Conservation (phyloP, 2,329 filamentous ascomycete genomes). For the Hypomyces perniciosus region DNA sequence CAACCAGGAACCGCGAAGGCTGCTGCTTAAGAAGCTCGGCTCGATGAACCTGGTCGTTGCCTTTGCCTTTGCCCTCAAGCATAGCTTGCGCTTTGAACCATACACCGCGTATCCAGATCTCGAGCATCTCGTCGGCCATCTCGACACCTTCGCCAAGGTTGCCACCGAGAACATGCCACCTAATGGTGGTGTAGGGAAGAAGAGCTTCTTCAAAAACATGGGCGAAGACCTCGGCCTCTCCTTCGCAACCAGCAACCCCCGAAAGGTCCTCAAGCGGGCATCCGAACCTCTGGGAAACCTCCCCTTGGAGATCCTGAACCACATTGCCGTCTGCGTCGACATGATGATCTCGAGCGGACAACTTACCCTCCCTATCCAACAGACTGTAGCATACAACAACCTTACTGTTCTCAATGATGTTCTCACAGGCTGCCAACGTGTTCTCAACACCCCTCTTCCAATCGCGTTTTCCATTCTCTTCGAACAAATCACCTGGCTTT, state of each 20-base stretch:
- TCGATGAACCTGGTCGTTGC: slow-evolving; percentile 73
- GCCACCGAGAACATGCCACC: slow-evolving; percentile 38
- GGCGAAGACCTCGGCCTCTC: slow-evolving; percentile 72
- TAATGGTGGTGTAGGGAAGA: slow-evolving; percentile 29
- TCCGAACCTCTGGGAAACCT: slow-evolving; percentile 71
- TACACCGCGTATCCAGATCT: slow-evolving; percentile 73
- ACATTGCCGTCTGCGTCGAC: slow-evolving; percentile 63
- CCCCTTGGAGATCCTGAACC: slow-evolving; percentile 73
- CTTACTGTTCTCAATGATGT: slow-evolving; percentile 65
- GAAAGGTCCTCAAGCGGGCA: slow-evolving; percentile 68
- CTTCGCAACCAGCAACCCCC: slow-evolving; percentile 71
- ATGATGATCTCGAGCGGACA: slow-evolving; percentile 50
- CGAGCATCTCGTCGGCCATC: slow-evolving; percentile 59
- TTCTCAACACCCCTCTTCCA: slow-evolving; percentile 75
- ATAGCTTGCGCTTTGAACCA: slow-evolving; percentile 78
- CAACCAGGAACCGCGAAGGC: slow-evolving; percentile 50
- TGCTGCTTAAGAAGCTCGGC: slow-evolving; percentile 64
- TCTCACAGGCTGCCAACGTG: slow-evolving; percentile 66
- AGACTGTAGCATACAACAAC: slow-evolving; percentile 55
- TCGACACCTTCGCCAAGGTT: slow-evolving; percentile 66
- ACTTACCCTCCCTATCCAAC: slow-evolving; percentile 51
- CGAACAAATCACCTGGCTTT: slow-evolving; percentile 77
- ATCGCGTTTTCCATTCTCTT: slow-evolving; percentile 81
- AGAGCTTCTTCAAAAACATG: slow-evolving; percentile 53
- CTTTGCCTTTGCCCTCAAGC: slow-evolving; percentile 72